Percentiles rank a stretch among this genome's conserved stretches.
These are phyloP conservation scores for Paramecium tetraurelia DNA, from an alignment of 73 alveolate genomes.

Conservation along the genomic window DNA sequence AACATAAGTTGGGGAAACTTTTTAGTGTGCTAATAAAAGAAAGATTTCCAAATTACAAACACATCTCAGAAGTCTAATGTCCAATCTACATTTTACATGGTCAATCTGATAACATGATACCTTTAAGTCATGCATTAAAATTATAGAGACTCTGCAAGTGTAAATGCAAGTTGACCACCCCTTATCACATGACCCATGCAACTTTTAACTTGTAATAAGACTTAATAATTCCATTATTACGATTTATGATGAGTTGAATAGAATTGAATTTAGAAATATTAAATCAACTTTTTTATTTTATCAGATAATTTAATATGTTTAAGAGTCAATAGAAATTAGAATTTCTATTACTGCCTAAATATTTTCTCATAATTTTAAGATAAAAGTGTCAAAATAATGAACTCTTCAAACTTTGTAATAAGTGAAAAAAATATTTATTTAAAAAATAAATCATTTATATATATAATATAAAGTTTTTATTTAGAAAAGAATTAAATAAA, in stretches of 20 bases:
- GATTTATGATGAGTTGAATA: background rate
- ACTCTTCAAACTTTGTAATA: too few species aligned
- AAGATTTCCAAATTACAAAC: slow-evolving; percentile 1
- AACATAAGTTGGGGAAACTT: slow-evolving; percentile 11
- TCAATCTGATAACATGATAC: slow-evolving; percentile 71
- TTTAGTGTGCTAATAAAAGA: background rate
- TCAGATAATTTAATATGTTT: background rate
- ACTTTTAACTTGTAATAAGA: background rate
- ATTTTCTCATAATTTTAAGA: too few species aligned
- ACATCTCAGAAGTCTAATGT: slow-evolving; percentile 48
- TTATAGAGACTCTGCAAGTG: background rate
- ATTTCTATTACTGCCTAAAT: too few species aligned
- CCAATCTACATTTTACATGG: slow-evolving; percentile 75
- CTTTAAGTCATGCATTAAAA: slow-evolving; percentile 65
- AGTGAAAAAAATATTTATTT: too few species aligned
- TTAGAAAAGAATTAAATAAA: too few species aligned
- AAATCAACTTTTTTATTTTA: background rate
- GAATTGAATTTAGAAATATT: background rate
- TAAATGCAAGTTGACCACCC: background rate
- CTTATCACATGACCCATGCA: background rate
- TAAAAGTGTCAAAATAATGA: too few species aligned
- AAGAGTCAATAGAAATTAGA: background rate
- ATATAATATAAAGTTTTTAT: too few species aligned
- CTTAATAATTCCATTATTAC: background rate
- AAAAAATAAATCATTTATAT: too few species aligned